These are phyloP conservation scores for Myxozyma udenii DNA, from an alignment of 805 yeast genomes.

Conservation along the genomic window DNA sequence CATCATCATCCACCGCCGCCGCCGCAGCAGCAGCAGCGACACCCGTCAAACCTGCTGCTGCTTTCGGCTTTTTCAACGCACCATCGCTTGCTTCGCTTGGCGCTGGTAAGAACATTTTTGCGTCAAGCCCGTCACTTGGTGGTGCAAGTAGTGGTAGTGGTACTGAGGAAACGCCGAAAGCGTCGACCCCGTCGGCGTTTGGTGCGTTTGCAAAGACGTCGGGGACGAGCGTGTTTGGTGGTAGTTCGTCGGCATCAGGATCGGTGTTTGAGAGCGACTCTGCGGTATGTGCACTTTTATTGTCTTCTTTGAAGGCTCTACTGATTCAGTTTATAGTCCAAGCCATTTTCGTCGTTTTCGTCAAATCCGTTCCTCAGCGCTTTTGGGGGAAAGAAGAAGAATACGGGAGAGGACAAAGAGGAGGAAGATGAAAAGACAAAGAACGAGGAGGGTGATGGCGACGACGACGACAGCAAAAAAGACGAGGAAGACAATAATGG, in stretches of 20 bases:
- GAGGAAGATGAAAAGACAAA: constrained; percentile 30
- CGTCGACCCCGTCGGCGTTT: neutral
- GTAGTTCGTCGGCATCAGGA: too few species aligned
- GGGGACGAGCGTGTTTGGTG: neutral
- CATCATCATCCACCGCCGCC: neutral
- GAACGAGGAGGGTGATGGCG: constrained; percentile 31
- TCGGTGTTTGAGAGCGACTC: too few species aligned
- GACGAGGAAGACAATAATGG: constrained; percentile 31
- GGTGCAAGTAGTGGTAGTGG: too few species aligned
- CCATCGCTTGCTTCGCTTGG: neutral
- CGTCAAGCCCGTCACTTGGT: too few species aligned
- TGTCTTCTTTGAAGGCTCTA: too few species aligned
- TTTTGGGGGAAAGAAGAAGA: constrained; percentile 28
- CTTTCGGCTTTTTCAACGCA: neutral
- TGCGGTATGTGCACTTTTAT: too few species aligned
- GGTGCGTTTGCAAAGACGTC: constrained; percentile 1
- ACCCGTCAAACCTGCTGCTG: neutral
- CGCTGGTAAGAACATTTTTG: neutral
- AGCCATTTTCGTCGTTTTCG: constrained; percentile 7
- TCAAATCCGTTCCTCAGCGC: constrained; percentile 21
- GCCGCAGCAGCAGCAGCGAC: neutral
- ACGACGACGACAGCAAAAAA: constrained; percentile 29
- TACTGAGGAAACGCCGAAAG: neutral
- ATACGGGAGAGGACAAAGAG: constrained; percentile 27
- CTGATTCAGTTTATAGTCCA: too few species aligned